phyloP scores from a whole-genome alignment of 2,329 filamentous ascomycete species.

The Paecilomyces fulvus region DNA sequence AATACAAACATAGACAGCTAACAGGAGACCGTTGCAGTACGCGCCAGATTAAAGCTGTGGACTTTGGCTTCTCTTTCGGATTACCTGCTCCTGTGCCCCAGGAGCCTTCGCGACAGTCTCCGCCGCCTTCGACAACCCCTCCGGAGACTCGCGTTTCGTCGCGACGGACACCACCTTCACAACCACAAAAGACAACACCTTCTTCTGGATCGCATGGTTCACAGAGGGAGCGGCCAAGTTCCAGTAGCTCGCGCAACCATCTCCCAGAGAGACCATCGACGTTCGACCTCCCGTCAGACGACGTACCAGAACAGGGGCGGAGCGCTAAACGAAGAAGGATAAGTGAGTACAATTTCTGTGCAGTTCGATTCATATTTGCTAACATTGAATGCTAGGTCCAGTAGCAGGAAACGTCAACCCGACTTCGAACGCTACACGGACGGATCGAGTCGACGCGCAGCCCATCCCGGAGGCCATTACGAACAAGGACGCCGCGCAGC shows the following conservation, averaged over 20 bases:
- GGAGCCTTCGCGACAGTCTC: constrained; percentile 19
- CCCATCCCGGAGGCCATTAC: neutral
- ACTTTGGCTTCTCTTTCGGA: constrained; percentile 45
- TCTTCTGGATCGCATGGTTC: constrained; percentile 7
- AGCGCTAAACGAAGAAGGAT: constrained; percentile 26
- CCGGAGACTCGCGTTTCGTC: constrained; percentile 12
- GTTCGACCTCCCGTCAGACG: constrained; percentile 29
- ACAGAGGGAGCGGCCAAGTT: constrained; percentile 12
- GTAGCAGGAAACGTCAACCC: neutral
- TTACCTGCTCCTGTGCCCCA: constrained; percentile 15
- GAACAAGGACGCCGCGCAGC: neutral
- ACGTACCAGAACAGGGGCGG: constrained; percentile 15
- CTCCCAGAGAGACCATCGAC: constrained; percentile 23
- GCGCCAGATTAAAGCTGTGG: constrained; percentile 38
- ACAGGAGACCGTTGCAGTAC: constrained; percentile 26
- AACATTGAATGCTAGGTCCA: neutral
- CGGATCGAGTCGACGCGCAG: neutral
- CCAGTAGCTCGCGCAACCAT: constrained; percentile 24
- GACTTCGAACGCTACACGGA: neutral
- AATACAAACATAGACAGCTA: constrained; percentile 15
- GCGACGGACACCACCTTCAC: constrained; percentile 7
- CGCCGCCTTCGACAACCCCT: constrained; percentile 10
- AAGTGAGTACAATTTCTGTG: constrained; percentile 15
- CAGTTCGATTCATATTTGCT: neutral
- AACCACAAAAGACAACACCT: constrained; percentile 11